Base-by-base conservation (phyloP, 352 stramenopile species). In the Globisporangium abappressorium region DNA sequence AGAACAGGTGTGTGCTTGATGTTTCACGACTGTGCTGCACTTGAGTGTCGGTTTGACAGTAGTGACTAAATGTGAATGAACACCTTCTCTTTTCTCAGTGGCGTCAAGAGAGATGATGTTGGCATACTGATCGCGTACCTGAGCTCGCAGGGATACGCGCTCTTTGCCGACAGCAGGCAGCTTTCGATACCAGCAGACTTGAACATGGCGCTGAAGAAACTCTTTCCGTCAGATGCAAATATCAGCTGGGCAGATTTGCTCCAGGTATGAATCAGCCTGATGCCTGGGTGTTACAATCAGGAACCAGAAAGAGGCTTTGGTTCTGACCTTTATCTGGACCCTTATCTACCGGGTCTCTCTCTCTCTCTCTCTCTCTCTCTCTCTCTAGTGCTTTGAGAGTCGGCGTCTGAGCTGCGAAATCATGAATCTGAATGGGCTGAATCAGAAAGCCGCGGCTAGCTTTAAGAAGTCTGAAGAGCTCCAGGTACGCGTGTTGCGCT, bases 401-500 rank as follows among this genome's bases (percentile, higher is more conserved):
- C 74, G 69, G 18, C 69, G 70, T 36, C 55, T 87, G 14, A 38
- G 46, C 30, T 87, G 75, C 41, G 59, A 74, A 24, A 12, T 78
- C 28, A 58, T 90, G 59, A 38, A 58, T 7, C 18, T 59, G 4
- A 47, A 70, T 20, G 67, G 81, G 24, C 64, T 85, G 22, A 71
- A 47, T 14, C 69, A 70, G 22, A 63, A 76, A 54, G 70, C 79
- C 30, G 66, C 57, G 5, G 3, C 5, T 8, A 83, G 71, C 57
- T 88, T 83, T 59, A 66, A 71, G 33, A 83, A 71, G 49, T 77
- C 74, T 14, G 65, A 71, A 18, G 38, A 64, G 30, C 68, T 85
- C 7, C 73, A 84, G 69, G 73, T 84, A 62, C 30, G 43, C 20
- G 9, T 47, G 20, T n/a, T 26, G n/a, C 47, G 8, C 41, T 49